Percentiles rank a stretch among this genome's conserved stretches.
Evolutionary conservation across 2,329 filamentous ascomycete species (phyloP).

Genomic region (Scytalidium lignicola): DNA sequence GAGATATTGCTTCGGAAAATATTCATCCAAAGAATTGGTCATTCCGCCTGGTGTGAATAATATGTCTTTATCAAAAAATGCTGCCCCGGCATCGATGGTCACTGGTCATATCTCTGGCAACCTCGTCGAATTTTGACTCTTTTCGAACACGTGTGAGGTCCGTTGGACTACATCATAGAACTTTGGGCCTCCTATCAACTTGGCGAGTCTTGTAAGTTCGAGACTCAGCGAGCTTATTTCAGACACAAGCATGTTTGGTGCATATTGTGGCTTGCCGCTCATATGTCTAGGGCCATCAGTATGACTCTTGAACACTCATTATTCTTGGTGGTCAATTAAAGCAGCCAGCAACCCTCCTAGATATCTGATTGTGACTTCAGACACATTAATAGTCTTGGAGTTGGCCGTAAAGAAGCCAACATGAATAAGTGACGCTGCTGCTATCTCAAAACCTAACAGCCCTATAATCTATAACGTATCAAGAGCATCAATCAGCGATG

Average conservation of each 20-base stretch:
- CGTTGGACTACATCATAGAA: conserved; percentile 59
- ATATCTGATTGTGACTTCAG: conserved; percentile 90
- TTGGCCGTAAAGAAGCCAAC: conserved; percentile 76
- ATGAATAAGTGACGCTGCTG: conserved; percentile 58
- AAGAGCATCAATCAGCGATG: conserved; percentile 75
- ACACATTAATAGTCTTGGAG: conserved; percentile 44
- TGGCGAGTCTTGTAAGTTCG: conserved; percentile 60
- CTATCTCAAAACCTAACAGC: conserved; percentile 74
- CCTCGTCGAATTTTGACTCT: conserved; percentile 46
- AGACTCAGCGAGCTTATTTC: conserved; percentile 56
- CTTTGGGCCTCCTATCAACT: conserved; percentile 55
- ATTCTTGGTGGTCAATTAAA: too few species aligned
- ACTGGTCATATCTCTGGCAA: conserved; percentile 61
- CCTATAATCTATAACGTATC: conserved; percentile 89
- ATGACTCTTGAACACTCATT: too few species aligned
- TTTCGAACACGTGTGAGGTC: conserved; percentile 50
- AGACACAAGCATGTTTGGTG: conserved; percentile 51
- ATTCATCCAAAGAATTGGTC: conserved; percentile 58
- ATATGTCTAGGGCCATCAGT: neutral
- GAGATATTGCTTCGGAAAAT: conserved; percentile 61
- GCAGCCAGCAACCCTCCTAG: conserved; percentile 80
- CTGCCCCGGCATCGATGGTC: conserved; percentile 45
- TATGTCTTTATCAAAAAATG: conserved; percentile 51
- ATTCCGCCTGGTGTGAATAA: conserved; percentile 51
- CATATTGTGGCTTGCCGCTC: conserved; percentile 52